Evolutionary conservation across 116 monocot species (phyloP).

Genomic region (Zostera marina): DNA sequence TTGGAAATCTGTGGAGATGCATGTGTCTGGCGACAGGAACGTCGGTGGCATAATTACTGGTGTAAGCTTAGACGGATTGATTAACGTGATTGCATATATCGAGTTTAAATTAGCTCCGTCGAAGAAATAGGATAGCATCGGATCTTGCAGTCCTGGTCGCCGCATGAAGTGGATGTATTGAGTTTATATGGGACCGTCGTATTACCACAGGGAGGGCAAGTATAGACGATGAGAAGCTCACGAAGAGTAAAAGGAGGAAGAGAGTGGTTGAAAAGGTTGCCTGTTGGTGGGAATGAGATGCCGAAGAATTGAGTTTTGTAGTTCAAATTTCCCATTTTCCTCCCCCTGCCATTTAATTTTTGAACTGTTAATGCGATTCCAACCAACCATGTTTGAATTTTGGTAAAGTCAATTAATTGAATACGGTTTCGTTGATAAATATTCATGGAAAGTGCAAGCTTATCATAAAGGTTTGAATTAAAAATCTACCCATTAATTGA

Average conservation of each 20-base stretch:
- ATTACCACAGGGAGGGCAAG: conserved; percentile 62
- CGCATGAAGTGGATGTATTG: conserved; percentile 43
- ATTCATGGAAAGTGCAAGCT: too few species aligned
- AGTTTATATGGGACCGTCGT: conserved; percentile 62
- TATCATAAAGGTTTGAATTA: too few species aligned
- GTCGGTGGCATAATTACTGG: conserved; percentile 38
- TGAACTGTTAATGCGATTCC: too few species aligned
- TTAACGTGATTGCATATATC: conserved; percentile 50
- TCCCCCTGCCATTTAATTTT: too few species aligned
- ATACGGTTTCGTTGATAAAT: too few species aligned
- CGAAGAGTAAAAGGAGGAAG: not conserved
- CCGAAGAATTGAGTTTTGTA: too few species aligned
- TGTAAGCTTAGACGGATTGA: conserved; percentile 28
- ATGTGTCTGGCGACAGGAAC: conserved; percentile 26
- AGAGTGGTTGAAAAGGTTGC: too few species aligned
- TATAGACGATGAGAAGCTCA: not conserved
- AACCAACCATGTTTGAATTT: too few species aligned
- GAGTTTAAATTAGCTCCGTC: conserved; percentile 25
- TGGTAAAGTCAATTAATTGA: too few species aligned
- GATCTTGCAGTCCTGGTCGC: conserved; percentile 44
- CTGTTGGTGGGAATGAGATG: too few species aligned
- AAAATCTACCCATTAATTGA: too few species aligned
- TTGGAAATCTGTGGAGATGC: conserved; percentile 41
- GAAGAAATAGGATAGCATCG: conserved; percentile 39
- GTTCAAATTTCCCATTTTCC: too few species aligned